Evolutionary conservation across 1,139 yeast genomes (phyloP).

Genomic region (Tardiomyces digboiensis): DNA sequence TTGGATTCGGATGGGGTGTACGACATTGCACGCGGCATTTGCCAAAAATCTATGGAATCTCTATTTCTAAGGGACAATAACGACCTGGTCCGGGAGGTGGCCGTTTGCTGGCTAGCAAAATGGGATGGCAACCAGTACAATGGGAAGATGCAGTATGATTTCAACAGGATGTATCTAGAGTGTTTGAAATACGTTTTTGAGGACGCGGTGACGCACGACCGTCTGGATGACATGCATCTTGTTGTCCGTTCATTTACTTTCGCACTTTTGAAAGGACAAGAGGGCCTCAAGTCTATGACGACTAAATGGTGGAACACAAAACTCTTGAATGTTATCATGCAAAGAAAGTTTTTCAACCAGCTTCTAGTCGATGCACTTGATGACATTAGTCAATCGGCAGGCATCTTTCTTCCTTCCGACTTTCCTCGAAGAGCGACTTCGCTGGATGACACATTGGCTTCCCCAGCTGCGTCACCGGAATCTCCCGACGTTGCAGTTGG

Average conservation of each 20-base stretch:
- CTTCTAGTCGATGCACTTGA: too few species aligned
- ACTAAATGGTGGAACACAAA: not conserved
- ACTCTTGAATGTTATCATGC: not conserved
- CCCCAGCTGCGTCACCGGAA: too few species aligned
- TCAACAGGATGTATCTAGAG: not conserved
- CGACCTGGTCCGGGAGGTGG: not conserved
- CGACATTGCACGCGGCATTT: not conserved
- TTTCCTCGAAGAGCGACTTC: too few species aligned
- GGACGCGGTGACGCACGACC: not conserved
- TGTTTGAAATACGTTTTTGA: not conserved
- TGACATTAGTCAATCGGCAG: too few species aligned
- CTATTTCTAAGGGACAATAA: not conserved
- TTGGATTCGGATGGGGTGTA: not conserved
- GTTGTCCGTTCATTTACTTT: not conserved
- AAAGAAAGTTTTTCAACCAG: too few species aligned
- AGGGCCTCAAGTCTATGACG: too few species aligned
- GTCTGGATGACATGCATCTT: not conserved
- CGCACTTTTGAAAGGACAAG: too few species aligned
- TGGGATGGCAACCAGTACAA: not conserved
- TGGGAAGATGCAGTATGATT: not conserved
- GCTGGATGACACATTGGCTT: too few species aligned
- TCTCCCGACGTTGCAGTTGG: too few species aligned
- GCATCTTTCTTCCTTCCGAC: too few species aligned
- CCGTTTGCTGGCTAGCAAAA: not conserved
- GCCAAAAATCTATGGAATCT: not conserved